Evolutionary conservation across 2,329 filamentous ascomycete genomes (phyloP).

Genomic region (Cladosporium velox): DNA sequence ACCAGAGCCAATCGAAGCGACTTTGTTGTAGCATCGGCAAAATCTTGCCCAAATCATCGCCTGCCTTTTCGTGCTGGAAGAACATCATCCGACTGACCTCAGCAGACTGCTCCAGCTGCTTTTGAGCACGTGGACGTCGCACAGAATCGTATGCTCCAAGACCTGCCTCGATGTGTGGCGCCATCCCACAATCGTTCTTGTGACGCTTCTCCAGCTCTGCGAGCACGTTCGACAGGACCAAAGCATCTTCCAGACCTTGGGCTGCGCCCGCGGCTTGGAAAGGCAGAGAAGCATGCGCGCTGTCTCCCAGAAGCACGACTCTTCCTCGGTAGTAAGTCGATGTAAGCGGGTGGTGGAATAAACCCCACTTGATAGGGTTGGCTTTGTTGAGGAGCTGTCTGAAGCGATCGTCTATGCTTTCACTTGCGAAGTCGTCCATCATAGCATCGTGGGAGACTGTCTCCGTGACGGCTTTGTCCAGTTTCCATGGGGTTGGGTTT

Average conservation of each 20-base stretch:
- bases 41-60: too few species aligned
- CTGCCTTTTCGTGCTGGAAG: background rate
- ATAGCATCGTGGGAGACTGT: background rate
- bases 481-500: background rate
- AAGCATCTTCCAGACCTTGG: conserved; percentile 28
- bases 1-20: conserved; percentile 5
- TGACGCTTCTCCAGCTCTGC: conserved; percentile 39
- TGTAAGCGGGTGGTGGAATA: background rate
- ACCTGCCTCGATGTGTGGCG: conserved; percentile 41
- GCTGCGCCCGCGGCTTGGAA: conserved; percentile 26
- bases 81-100: background rate
- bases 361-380: conserved; percentile 4
- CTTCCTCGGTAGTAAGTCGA: conserved; percentile 5
- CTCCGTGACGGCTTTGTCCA: background rate
- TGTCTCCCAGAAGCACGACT: conserved; percentile 23
- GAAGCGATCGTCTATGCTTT: conserved; percentile 1
- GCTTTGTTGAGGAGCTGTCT: background rate
- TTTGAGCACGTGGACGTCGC: conserved; percentile 19
- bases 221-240: conserved; percentile 43
- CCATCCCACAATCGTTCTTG: conserved; percentile 1
- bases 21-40: background rate
- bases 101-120: conserved; percentile 25
- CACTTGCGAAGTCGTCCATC: conserved; percentile 3
- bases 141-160: conserved; percentile 23
- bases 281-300: conserved; percentile 26